A percentile compares a stretch with the other conserved stretches of the same genome.
These are phyloP conservation scores for Neurospora intermedia DNA, from an alignment of 495 filamentous ascomycete species.

Conservation along the genomic window DNA sequence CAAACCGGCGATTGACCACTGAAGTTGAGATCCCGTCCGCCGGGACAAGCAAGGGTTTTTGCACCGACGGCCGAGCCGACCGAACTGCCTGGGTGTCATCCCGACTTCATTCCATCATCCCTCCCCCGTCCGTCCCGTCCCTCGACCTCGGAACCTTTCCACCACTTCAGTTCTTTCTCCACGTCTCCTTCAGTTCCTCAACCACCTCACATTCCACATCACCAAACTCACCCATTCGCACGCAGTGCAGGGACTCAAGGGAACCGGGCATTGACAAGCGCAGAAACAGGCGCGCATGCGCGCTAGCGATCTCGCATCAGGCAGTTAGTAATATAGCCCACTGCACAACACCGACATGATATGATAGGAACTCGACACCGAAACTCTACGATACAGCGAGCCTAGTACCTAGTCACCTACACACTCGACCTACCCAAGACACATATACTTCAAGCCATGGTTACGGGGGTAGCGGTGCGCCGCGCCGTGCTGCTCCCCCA, in stretches of 20 bases:
- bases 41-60: not conserved
- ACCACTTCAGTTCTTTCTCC: not conserved
- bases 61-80: not conserved
- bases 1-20: not conserved
- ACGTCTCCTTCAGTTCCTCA: not conserved
- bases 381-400: slow-evolving; percentile 12
- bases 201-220: not conserved
- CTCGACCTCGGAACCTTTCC: not conserved
- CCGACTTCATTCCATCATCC: not conserved
- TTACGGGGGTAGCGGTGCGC: slow-evolving; percentile 25
- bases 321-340: not conserved
- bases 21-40: not conserved
- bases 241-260: not conserved
- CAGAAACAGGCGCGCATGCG: not conserved
- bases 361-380: slow-evolving; percentile 11
- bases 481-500: slow-evolving; percentile 27
- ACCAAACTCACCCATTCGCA: not conserved
- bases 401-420: not conserved
- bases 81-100: not conserved
- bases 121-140: not conserved
- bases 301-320: not conserved
- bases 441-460: slow-evolving; percentile 13
- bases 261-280: not conserved
- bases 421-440: not conserved
- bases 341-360: slow-evolving; percentile 6